Evolutionary conservation across 1,139 yeast genomes (phyloP).

Genomic region (Saccharomyces uvarum): DNA sequence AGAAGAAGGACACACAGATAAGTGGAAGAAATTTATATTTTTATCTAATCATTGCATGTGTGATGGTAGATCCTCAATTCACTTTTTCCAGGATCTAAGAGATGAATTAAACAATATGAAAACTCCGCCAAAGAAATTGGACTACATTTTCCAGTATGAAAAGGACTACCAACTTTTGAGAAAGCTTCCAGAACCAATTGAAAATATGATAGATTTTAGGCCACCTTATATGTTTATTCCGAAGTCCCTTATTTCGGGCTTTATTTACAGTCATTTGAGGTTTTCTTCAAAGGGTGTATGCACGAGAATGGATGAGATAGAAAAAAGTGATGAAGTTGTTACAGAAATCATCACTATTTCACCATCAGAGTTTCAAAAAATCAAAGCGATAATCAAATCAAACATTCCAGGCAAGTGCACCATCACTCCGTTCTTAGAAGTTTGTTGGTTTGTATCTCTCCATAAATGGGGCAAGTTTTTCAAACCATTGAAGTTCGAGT

Average conservation of each 20-base stretch:
- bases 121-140: not conserved
- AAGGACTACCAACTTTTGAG: not conserved
- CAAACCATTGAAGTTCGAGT: slow-evolving; percentile 6
- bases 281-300: slow-evolving; percentile 4
- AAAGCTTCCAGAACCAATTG: slow-evolving; percentile 6
- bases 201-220: slow-evolving; percentile 2
- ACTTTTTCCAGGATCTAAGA: slow-evolving; percentile 9
- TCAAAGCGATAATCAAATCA: slow-evolving; percentile 4
- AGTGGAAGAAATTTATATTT: slow-evolving; percentile 6
- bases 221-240: not conserved
- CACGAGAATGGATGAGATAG: not conserved
- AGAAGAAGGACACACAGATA: not conserved
- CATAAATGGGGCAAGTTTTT: slow-evolving; percentile 6
- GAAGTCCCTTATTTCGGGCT: not conserved
- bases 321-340: not conserved
- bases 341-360: not conserved
- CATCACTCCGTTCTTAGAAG: slow-evolving; percentile 11
- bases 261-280: not conserved
- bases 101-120: slow-evolving; percentile 3
- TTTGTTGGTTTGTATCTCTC: slow-evolving; percentile 11
- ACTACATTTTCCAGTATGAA: slow-evolving; percentile 3
- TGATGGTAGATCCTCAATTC: slow-evolving; percentile 9
- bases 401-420: slow-evolving; percentile 6
- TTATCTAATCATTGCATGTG: slow-evolving; percentile 9
- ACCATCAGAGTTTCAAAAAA: not conserved